phyloP scores from a whole-genome alignment of 805 yeast species.

The Barnettozyma populi region DNA sequence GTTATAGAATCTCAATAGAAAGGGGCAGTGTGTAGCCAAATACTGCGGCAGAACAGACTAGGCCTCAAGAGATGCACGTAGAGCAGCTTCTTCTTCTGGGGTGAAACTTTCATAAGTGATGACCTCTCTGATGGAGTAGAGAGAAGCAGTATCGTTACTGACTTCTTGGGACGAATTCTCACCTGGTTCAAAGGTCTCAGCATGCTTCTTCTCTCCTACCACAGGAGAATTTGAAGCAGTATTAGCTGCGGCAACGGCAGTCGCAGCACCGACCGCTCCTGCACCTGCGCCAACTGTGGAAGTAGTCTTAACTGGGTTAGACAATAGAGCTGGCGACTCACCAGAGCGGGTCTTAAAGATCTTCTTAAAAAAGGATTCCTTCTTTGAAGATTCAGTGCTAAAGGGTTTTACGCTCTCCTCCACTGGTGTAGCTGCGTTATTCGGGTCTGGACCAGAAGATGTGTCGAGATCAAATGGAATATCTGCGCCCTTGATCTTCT shows the following conservation, averaged over 20 bases:
- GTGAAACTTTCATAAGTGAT: slow-evolving; percentile 18
- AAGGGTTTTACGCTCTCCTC: neutral
- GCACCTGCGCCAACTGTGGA: too few relatives aligned
- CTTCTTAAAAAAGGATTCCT: slow-evolving; percentile 12
- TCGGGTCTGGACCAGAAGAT: slow-evolving; percentile 1
- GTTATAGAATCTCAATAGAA: neutral
- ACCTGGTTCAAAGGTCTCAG: neutral
- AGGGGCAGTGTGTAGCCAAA: neutral
- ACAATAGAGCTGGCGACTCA: neutral
- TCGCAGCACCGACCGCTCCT: too few relatives aligned
- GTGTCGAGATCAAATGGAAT: neutral
- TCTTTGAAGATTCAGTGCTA: slow-evolving; percentile 6
- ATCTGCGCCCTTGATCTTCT: neutral
- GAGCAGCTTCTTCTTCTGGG: slow-evolving; percentile 9
- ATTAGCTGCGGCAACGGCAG: neutral
- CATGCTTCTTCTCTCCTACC: neutral
- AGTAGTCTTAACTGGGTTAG: neutral
- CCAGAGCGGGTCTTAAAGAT: slow-evolving; percentile 4
- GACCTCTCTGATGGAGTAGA: slow-evolving; percentile 22
- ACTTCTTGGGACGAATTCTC: neutral
- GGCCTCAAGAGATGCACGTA: slow-evolving; percentile 2
- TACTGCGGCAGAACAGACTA: neutral
- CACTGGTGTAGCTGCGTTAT: slow-evolving; percentile 1
- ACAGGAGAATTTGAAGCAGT: neutral
- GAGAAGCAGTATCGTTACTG: slow-evolving; percentile 6